Base-by-base conservation (phyloP, 164 flowering plant species). In the Hamamelis virginiana region DNA sequence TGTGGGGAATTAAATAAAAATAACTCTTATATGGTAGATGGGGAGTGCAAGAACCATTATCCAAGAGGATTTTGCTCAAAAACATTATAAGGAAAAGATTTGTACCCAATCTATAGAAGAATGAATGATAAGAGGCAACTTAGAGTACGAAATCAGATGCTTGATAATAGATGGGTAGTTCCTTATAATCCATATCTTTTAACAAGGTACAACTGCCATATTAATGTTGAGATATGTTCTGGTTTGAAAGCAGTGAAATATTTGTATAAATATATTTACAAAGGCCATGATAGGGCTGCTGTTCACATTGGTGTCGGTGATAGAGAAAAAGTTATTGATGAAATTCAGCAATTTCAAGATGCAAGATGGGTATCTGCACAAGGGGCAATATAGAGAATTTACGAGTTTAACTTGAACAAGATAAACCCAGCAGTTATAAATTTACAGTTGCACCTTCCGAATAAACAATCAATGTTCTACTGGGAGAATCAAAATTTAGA, bases 171-270 rank as follows among this genome's bases (percentile, higher is more conserved):
- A 4, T 60, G n/a, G 46, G 65, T 61, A 11, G 26, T 59, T 0
- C 65, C 72, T 5, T 69, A 69, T 15, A 59, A 69, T 33, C 66
- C 74, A 33, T 64, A 28, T 21, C 14, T 64, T 18, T 8, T 44
- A 1, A 19, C 6, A 18, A 23, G 16, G 3, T 50, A 50, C 15
- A 62, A 41, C 50, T 48, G 52, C 10, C 60, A 51, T n/a, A 62
- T 70, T 6, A 33, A 33, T 6, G 41, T 33, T 33, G 41, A 33
- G 41, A 33, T 33, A 2, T 33, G 4, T 6, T 33, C 6, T 2
- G 41, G 41, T 33, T 6, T 33, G 6, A 33, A 33, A 33, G 41
- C 6, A 6, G 41, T 33, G 4, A 33, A 33, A 33, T 33, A 33
- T 33, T 33, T 33, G 6, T 33, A 33, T 33, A 33, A n/a, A 33